A percentile compares a stretch with the other conserved stretches of the same genome.
These are phyloP conservation scores for Colletotrichum sansevieriae DNA, from an alignment of 2,329 filamentous ascomycete species.

Conservation along the genomic window DNA sequence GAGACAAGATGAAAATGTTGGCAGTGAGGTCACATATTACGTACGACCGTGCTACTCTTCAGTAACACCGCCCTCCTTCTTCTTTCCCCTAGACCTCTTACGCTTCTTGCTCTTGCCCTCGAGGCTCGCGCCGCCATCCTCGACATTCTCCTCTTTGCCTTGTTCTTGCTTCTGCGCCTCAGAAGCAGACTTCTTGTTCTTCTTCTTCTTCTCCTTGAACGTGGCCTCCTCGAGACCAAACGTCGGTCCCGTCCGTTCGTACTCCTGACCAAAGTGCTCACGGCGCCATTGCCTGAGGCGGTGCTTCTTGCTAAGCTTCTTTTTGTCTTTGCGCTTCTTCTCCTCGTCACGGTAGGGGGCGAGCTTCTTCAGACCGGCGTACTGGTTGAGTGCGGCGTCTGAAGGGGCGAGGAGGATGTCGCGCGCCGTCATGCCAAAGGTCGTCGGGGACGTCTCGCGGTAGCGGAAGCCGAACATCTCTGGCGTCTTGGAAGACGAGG, in stretches of 20 bases:
- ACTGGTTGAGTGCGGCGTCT: constrained; percentile 89
- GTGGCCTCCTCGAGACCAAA: constrained; percentile 64
- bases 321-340: constrained; percentile 91
- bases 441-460: constrained; percentile 90
- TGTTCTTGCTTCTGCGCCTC: constrained; percentile 1
- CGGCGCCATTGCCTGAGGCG: constrained; percentile 87
- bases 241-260: constrained; percentile 67
- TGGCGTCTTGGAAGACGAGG: constrained; percentile 56
- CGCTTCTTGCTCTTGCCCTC: constrained; percentile 57
- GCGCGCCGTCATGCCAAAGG: constrained; percentile 88
- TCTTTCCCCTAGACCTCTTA: constrained; percentile 64
- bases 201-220: constrained; percentile 43
- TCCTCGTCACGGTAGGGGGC: constrained; percentile 88
- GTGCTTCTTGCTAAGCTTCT: constrained; percentile 92
- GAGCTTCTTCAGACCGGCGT: constrained; percentile 93
- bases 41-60: constrained; percentile 8
- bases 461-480: constrained; percentile 77
- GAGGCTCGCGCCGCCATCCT: constrained; percentile 47
- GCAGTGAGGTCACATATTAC: not conserved
- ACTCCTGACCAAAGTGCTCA: constrained; percentile 72
- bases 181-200: constrained; percentile 43
- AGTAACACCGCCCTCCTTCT: constrained; percentile 49
- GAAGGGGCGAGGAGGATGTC: constrained; percentile 92
- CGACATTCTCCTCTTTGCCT: constrained; percentile 47
- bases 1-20: not conserved